These are phyloP conservation scores for Sanghuangporus sanghuang DNA, from an alignment of 1,284 basidiomycete genomes.

Conservation along the genomic window DNA sequence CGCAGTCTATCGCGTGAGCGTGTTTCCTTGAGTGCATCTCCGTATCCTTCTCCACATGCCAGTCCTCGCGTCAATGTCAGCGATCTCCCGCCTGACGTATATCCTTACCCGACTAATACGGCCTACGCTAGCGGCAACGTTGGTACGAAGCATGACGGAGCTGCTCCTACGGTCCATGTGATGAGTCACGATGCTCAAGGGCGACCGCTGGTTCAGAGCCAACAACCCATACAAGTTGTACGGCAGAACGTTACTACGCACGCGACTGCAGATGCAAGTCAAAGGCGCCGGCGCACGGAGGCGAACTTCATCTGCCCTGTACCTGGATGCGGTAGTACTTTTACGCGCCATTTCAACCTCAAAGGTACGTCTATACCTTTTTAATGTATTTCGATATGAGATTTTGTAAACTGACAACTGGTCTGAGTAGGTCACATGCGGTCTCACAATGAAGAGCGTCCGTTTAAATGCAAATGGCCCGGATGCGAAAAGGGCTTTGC, in stretches of 20 bases:
- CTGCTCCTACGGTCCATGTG: slow-evolving; percentile 18
- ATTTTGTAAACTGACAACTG: background rate
- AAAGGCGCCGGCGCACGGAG: slow-evolving; percentile 66
- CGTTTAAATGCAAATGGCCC: slow-evolving; percentile 82
- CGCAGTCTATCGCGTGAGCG: slow-evolving; percentile 27
- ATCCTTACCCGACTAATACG: slow-evolving; percentile 12
- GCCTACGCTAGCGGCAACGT: slow-evolving; percentile 15
- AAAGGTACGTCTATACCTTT: slow-evolving; percentile 50
- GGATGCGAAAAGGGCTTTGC: slow-evolving; percentile 82
- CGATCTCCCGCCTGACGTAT: slow-evolving; percentile 21
- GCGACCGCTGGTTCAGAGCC: slow-evolving; percentile 18
- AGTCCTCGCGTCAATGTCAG: slow-evolving; percentile 31
- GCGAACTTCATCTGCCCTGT: slow-evolving; percentile 72
- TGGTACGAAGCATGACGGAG: slow-evolving; percentile 16
- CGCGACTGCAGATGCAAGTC: slow-evolving; percentile 67
- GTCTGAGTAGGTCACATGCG: slow-evolving; percentile 61
- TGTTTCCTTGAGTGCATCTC: slow-evolving; percentile 35
- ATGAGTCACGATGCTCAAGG: slow-evolving; percentile 20
- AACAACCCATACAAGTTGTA: slow-evolving; percentile 27
- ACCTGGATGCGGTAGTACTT: slow-evolving; percentile 75
- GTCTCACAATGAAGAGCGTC: slow-evolving; percentile 80
- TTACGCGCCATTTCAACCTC: slow-evolving; percentile 77
- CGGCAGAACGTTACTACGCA: slow-evolving; percentile 68
- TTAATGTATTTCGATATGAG: background rate
- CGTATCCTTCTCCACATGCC: slow-evolving; percentile 56